Percentiles rank a stretch among this genome's conserved stretches.
Conservation (phyloP, 2,329 filamentous ascomycete species). For the Nemania sp. region DNA sequence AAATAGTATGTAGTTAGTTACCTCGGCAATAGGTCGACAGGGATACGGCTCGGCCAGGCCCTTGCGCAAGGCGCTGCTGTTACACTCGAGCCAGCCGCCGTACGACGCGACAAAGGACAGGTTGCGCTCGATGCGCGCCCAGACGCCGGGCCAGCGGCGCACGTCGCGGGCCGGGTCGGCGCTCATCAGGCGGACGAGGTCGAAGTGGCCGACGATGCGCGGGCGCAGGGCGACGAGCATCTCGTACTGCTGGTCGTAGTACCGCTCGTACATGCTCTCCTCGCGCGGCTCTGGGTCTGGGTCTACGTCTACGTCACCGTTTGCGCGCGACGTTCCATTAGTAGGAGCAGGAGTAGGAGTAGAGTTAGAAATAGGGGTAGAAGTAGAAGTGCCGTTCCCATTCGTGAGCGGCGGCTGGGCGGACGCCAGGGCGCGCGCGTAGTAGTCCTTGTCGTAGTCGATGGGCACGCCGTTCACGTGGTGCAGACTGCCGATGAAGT, state of each 20-base stretch:
- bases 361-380: too few relatives aligned
- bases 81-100: slow-evolving; percentile 88
- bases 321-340: too few relatives aligned
- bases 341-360: too few relatives aligned
- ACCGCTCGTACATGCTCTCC: slow-evolving; percentile 80
- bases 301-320: slow-evolving; percentile 42
- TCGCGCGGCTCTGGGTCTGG: slow-evolving; percentile 73
- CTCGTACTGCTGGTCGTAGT: slow-evolving; percentile 87
- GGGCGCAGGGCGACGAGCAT: slow-evolving; percentile 82
- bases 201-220: slow-evolving; percentile 90
- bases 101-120: slow-evolving; percentile 76
- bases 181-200: slow-evolving; percentile 86
- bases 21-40: slow-evolving; percentile 79
- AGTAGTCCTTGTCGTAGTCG: slow-evolving; percentile 81
- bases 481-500: slow-evolving; percentile 93
- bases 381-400: slow-evolving; percentile 16
- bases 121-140: slow-evolving; percentile 80
- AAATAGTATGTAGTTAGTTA: slow-evolving; percentile 53
- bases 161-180: slow-evolving; percentile 74
- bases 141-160: slow-evolving; percentile 71
- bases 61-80: slow-evolving; percentile 88
- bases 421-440: slow-evolving; percentile 69
- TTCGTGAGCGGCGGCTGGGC: slow-evolving; percentile 42
- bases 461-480: slow-evolving; percentile 90
- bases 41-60: slow-evolving; percentile 93